A percentile compares a stretch with the other conserved stretches of the same genome.
phyloP scores from a whole-genome alignment of 257 asterid genomes.

The Fraxinus pennsylvanica region DNA sequence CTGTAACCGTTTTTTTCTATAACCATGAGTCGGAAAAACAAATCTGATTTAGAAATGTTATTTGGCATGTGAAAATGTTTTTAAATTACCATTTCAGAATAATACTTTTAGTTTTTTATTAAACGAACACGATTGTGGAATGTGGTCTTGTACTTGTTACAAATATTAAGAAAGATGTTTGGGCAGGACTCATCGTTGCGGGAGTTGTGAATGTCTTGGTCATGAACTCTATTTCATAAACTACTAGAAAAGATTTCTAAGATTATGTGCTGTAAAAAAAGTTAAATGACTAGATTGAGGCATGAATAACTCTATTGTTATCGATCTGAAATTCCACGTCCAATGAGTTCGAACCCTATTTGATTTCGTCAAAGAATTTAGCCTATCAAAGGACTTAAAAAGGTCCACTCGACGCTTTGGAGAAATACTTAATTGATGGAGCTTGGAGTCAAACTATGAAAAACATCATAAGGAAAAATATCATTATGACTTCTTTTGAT shows the following conservation, averaged over 20 bases:
- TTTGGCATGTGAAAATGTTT: neutral
- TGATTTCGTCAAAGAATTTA: too few relatives aligned
- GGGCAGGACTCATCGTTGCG: neutral
- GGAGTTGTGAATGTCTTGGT: neutral
- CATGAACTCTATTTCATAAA: neutral
- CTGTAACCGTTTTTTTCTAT: conserved; percentile 2
- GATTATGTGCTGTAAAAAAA: too few relatives aligned
- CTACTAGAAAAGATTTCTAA: neutral
- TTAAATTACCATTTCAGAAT: neutral
- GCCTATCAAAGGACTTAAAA: too few relatives aligned
- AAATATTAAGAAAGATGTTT: neutral
- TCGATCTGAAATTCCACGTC: too few relatives aligned
- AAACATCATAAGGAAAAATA: too few relatives aligned
- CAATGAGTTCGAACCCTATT: too few relatives aligned
- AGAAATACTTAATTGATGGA: too few relatives aligned
- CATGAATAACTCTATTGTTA: too few relatives aligned
- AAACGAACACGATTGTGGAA: conserved; percentile 21
- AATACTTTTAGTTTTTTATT: neutral
- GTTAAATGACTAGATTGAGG: too few relatives aligned
- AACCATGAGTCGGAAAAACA: neutral
- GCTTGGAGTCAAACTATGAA: too few relatives aligned
- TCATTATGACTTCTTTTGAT: too few relatives aligned
- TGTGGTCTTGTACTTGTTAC: neutral
- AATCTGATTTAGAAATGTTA: neutral
- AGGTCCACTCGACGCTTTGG: too few relatives aligned